These are phyloP conservation scores for Moringa oleifera DNA, from an alignment of 345 rosid species.

Conservation along the genomic window DNA sequence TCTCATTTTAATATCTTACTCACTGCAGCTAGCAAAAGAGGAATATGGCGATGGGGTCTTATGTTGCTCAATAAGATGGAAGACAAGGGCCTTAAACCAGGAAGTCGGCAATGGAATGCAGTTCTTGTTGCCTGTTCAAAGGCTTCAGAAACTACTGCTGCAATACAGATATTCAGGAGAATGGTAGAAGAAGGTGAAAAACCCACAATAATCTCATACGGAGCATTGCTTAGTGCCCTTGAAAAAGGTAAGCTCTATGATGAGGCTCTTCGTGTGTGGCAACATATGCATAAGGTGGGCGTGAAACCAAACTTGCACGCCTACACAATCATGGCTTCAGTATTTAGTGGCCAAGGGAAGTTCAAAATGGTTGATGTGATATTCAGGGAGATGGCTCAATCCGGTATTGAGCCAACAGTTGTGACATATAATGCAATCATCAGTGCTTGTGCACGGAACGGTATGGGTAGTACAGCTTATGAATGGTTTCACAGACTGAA, in stretches of 20 bases:
- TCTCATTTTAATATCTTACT: constrained; percentile 75
- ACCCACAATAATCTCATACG: constrained; percentile 83
- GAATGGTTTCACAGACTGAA: constrained; percentile 91
- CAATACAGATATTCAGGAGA: constrained; percentile 68
- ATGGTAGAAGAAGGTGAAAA: constrained; percentile 88
- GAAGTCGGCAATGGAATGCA: constrained; percentile 73
- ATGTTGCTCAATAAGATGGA: constrained; percentile 79
- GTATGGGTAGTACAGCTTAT: constrained; percentile 62
- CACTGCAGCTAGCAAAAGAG: constrained; percentile 67
- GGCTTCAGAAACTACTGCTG: constrained; percentile 73
- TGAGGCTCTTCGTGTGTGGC: constrained; percentile 81
- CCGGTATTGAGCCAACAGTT: constrained; percentile 65
- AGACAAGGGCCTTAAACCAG: constrained; percentile 79
- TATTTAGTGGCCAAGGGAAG: constrained; percentile 59
- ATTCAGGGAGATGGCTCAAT: constrained; percentile 57
- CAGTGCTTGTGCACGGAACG: constrained; percentile 55
- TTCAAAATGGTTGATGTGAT: constrained; percentile 59
- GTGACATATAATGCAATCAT: constrained; percentile 89
- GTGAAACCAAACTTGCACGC: constrained; percentile 65
- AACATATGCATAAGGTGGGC: constrained; percentile 85
- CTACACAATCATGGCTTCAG: constrained; percentile 82
- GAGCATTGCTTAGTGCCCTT: constrained; percentile 77
- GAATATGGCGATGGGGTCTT: constrained; percentile 90
- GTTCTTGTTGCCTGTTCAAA: constrained; percentile 93
- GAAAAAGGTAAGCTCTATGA: constrained; percentile 86